phyloP scores from a whole-genome alignment of 345 rosid species.

The Corymbia maculata region DNA sequence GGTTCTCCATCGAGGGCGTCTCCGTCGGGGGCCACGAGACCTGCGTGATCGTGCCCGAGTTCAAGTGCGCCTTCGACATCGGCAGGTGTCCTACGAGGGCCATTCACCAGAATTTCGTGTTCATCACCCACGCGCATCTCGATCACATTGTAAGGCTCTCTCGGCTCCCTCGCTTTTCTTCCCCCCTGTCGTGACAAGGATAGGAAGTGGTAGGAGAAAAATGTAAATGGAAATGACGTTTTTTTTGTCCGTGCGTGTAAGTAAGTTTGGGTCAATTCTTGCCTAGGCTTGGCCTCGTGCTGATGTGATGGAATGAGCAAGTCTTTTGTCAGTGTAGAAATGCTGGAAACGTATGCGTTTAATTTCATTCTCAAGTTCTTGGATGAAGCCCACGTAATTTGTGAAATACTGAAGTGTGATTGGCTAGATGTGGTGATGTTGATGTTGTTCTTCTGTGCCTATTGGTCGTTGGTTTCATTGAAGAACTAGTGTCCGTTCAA shows the following conservation, averaged over 20 bases:
- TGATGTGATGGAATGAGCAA: not conserved
- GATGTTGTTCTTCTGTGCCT: not conserved
- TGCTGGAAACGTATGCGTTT: not conserved
- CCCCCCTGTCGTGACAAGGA: not conserved
- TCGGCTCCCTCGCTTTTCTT: not conserved
- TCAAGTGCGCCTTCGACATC: constrained; percentile 89
- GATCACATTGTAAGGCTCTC: constrained; percentile 67
- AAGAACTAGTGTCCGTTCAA: not conserved
- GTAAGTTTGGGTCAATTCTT: not conserved
- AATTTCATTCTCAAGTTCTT: not conserved
- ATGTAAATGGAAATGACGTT: not conserved
- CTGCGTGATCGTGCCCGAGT: constrained; percentile 76
- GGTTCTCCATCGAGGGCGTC: constrained; percentile 68
- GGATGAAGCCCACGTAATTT: not conserved
- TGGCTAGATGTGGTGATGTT: not conserved
- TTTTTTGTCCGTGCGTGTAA: not conserved
- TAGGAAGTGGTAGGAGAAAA: not conserved
- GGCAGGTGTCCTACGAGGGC: constrained; percentile 88
- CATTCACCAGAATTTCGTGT: constrained; percentile 85
- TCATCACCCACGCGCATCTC: constrained; percentile 90
- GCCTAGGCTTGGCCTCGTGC: not conserved
- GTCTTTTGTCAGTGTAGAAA: not conserved
- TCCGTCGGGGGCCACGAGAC: constrained; percentile 91
- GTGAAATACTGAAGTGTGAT: not conserved
- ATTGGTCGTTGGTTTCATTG: not conserved